Evolutionary conservation across 345 rosid species (phyloP).

Genomic region (Salix viminalis): DNA sequence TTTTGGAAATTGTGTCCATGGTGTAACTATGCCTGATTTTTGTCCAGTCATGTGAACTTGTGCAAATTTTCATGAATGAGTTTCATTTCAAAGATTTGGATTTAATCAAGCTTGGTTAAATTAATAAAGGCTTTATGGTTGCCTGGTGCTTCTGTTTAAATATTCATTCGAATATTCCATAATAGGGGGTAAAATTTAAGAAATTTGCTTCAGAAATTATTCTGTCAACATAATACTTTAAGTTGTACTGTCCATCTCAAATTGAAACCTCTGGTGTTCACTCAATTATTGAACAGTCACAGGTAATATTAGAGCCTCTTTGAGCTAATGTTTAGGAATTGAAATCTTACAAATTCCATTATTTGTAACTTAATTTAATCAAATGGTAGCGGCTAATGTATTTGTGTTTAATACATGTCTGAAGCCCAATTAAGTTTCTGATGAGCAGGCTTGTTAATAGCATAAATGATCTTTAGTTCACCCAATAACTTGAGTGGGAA

Average conservation of each 20-base stretch:
- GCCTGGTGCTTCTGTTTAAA: neutral
- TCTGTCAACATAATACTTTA: neutral
- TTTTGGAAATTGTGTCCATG: neutral
- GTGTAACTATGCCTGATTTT: neutral
- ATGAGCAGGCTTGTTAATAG: neutral
- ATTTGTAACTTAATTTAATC: neutral
- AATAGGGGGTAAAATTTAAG: neutral
- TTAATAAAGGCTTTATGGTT: neutral
- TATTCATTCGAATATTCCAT: neutral
- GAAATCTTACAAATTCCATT: neutral
- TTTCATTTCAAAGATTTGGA: neutral
- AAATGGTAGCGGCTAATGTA: neutral
- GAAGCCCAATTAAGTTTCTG: neutral
- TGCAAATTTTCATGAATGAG: neutral
- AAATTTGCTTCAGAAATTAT: neutral
- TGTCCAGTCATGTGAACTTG: neutral
- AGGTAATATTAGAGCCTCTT: neutral
- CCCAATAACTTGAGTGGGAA: neutral
- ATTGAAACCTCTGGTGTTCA: neutral
- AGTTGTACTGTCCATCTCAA: neutral
- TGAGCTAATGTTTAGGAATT: neutral
- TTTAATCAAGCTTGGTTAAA: neutral
- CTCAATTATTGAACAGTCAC: neutral
- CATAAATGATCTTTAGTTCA: neutral
- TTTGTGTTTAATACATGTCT: neutral